phyloP scores from a whole-genome alignment of 495 filamentous ascomycete genomes.

The Penicillium crystallinum region DNA sequence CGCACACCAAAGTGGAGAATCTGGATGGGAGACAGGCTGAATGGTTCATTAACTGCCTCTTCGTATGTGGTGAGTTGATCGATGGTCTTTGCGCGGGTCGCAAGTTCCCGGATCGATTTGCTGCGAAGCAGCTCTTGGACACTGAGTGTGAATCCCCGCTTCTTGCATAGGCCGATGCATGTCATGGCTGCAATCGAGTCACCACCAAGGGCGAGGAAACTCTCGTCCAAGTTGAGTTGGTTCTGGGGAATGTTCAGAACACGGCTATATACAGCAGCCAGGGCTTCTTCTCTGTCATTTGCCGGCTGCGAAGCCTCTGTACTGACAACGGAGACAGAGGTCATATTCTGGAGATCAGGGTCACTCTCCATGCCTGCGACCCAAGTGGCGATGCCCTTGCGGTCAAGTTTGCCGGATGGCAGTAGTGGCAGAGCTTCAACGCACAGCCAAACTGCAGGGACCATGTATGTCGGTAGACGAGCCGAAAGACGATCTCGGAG shows the following conservation, averaged over 20 bases:
- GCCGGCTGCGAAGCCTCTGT: slow-evolving; percentile 18
- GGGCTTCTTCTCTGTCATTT: slow-evolving; percentile 30
- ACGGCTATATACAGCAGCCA: slow-evolving; percentile 45
- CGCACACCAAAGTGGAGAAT: slow-evolving; percentile 58
- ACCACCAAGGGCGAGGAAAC: slow-evolving; percentile 61
- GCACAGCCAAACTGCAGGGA: slow-evolving; percentile 48
- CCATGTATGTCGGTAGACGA: slow-evolving; percentile 50
- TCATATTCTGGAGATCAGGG: slow-evolving; percentile 11
- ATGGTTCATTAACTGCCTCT: slow-evolving; percentile 44
- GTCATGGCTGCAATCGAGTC: slow-evolving; percentile 70
- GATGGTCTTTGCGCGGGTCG: slow-evolving; percentile 29
- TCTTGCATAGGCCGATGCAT: slow-evolving; percentile 49
- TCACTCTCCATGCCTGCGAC: slow-evolving; percentile 31
- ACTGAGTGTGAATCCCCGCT: slow-evolving; percentile 48
- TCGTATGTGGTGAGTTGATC: slow-evolving; percentile 28
- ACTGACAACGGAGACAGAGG: neutral
- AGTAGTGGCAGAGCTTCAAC: slow-evolving; percentile 47
- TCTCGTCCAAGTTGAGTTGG: slow-evolving; percentile 48
- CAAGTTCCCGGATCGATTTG: slow-evolving; percentile 42
- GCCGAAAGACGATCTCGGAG: slow-evolving; percentile 30
- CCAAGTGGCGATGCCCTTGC: slow-evolving; percentile 36
- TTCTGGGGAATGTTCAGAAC: slow-evolving; percentile 47
- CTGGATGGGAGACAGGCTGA: slow-evolving; percentile 68
- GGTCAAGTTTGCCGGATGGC: slow-evolving; percentile 50
- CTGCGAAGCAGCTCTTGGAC: slow-evolving; percentile 49